Evolutionary conservation across 352 stramenopile species (phyloP).

Genomic region (Globisporangium emineosum): DNA sequence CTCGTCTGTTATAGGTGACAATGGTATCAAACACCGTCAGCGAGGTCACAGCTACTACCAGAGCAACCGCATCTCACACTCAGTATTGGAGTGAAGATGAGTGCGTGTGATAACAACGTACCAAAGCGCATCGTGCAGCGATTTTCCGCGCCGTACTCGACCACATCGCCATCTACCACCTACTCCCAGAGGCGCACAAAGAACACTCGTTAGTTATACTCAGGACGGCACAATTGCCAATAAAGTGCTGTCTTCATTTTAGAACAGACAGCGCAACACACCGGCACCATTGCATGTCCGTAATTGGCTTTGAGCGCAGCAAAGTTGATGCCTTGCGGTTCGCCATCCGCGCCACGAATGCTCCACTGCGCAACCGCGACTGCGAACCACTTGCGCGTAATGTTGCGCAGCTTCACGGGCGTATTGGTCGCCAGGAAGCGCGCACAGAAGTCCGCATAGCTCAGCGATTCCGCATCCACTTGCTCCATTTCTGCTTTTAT

Average conservation of each 20-base stretch:
- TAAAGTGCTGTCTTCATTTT: not conserved
- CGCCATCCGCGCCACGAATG: conserved; percentile 18
- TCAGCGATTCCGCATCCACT: conserved; percentile 48
- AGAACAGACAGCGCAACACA: conserved; percentile 14
- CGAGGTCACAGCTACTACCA: not conserved
- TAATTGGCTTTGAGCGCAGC: conserved; percentile 39
- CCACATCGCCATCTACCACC: conserved; percentile 59
- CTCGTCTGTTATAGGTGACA: conserved; percentile 29
- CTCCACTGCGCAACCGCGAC: conserved; percentile 13
- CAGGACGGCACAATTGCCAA: not conserved
- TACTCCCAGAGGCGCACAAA: conserved; percentile 13
- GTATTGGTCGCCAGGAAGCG: conserved; percentile 69
- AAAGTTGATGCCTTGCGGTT: conserved; percentile 7
- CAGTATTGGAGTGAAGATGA: not conserved
- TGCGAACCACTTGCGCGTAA: conserved; percentile 39
- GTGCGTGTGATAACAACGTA: conserved; percentile 15
- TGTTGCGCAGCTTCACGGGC: conserved; percentile 67
- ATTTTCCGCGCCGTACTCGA: conserved; percentile 57
- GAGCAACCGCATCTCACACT: not conserved
- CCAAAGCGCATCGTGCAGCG: conserved; percentile 63
- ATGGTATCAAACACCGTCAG: not conserved
- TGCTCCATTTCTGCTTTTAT: conserved; percentile 36
- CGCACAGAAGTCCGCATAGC: conserved; percentile 69
- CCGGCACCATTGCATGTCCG: conserved; percentile 50
- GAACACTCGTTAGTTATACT: not conserved